These are phyloP conservation scores for Neotropicomus parvogracilis DNA, from an alignment of 1,284 basidiomycete species.

Conservation along the genomic window DNA sequence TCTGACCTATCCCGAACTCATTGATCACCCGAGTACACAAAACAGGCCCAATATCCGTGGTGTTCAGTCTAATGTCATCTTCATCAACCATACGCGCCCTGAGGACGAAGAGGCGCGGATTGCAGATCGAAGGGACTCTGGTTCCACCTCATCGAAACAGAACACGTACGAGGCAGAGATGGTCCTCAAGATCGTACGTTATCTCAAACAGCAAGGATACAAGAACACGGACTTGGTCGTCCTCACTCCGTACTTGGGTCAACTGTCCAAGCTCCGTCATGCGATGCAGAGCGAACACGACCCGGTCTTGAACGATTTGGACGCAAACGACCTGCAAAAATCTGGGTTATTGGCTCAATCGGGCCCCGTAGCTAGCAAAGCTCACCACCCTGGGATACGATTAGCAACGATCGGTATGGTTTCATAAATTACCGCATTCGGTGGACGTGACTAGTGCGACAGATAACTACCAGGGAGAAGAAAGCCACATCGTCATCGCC, in stretches of 20 bases:
- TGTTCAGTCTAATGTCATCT: constrained; percentile 53
- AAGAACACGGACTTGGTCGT: constrained; percentile 54
- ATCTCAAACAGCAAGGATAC: constrained; percentile 66
- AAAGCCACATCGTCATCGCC: constrained; percentile 62
- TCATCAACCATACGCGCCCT: constrained; percentile 54
- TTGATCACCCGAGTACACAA: constrained; percentile 48
- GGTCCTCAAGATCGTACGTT: constrained; percentile 61
- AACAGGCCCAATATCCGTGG: constrained; percentile 51
- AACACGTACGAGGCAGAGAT: constrained; percentile 57
- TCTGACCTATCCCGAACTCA: constrained; percentile 61
- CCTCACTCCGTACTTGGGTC: constrained; percentile 65
- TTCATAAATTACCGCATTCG: neutral
- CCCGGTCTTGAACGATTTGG: constrained; percentile 59
- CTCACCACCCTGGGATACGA: constrained; percentile 38
- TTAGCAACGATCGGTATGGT: constrained; percentile 58
- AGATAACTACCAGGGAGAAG: constrained; percentile 71
- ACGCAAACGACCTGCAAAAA: constrained; percentile 51
- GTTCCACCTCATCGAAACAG: constrained; percentile 53
- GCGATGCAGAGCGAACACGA: constrained; percentile 49
- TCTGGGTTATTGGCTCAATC: constrained; percentile 45
- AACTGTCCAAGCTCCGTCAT: constrained; percentile 48
- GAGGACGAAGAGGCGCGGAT: constrained; percentile 48
- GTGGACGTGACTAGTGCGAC: constrained; percentile 2
- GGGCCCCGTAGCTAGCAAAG: constrained; percentile 37
- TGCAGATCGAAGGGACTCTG: constrained; percentile 43